Evolutionary conservation across 164 flowering plant species (phyloP), one percentile per base, ranked within the genome.

Genomic region (Vitis rotundifolia): DNA sequence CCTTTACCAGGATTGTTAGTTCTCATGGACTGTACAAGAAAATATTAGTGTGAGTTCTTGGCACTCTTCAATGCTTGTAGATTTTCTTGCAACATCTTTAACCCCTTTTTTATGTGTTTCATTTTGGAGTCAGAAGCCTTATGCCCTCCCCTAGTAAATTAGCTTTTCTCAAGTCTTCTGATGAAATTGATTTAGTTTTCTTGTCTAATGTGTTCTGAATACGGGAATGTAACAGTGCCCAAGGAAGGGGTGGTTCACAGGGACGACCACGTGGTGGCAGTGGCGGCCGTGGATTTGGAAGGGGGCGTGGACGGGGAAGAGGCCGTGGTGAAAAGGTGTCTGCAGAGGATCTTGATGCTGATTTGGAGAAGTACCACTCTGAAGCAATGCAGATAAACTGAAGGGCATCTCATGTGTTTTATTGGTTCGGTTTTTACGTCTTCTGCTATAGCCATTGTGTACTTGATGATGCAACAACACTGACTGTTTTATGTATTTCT

Each of bases 211-310:
- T 70, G 10, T 56, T 65, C 11, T 78, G 70, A 47, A 49, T 61
- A 59, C 7, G 44, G 44, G 44, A 37, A 37, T 71, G 64, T 3
- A 71, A 62, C 85, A 88, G 91, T 75, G 84, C 82, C 55, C 96
- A 83, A 83, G 86, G 84, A 37, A 85, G 94, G 74, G 87, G 83
- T 69, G 85, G 87, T 58, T 79, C 73, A 52, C 52, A 65, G 14
- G 80, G 88, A 48, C 76, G 87, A 48, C 66, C 69, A 31, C 87
- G 87, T 62, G 87, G 89, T 13, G 71, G 77, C n/a, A 68, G 77
- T 47, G 70, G 82, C 12, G 56, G 74, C 11, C 28, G 74, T 3
- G 73, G 77, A 19, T 52, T 56, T 51, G 82, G 83, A 65, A 69
- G 80, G 61, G 77, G 85, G 5, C 74, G 77, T 59, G 83, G 81